These are phyloP conservation scores for Imleria badia DNA, from an alignment of 768 basidiomycete genomes.

Conservation along the genomic window DNA sequence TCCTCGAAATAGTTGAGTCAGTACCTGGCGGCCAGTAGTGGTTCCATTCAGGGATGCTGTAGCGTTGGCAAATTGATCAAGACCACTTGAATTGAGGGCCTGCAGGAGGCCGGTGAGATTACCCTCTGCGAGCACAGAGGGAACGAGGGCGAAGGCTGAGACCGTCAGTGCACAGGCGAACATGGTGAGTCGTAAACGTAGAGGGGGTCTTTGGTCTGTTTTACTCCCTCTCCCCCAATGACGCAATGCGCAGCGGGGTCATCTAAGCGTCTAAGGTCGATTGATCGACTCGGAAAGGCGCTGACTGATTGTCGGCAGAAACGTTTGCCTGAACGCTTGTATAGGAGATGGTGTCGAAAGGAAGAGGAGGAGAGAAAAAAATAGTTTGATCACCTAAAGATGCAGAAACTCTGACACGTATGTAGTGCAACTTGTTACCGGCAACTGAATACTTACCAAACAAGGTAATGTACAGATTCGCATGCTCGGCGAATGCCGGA, in stretches of 20 bases:
- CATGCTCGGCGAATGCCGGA: conserved; percentile 22
- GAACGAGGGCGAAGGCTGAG: conserved; percentile 21
- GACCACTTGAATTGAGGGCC: conserved; percentile 39
- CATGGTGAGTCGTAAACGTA: conserved; percentile 15
- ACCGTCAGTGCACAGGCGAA: conserved; percentile 6
- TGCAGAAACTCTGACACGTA: background rate
- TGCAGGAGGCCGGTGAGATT: conserved; percentile 34
- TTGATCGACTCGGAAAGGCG: background rate
- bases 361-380: too few relatives aligned
- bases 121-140: conserved; percentile 33
- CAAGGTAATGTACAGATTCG: too few relatives aligned
- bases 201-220: background rate
- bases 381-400: background rate
- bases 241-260: conserved; percentile 30
- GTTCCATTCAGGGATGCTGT: conserved; percentile 45
- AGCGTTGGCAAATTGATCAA: conserved; percentile 42
- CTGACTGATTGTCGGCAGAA: background rate
- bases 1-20: conserved; percentile 43
- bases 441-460: too few relatives aligned
- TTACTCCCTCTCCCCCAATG: conserved; percentile 7
- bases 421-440: too few relatives aligned
- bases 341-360: too few relatives aligned
- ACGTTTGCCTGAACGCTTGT: too few relatives aligned
- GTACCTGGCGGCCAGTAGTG: conserved; percentile 41
- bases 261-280: background rate